A percentile compares a stretch with the other conserved stretches of the same genome.
Evolutionary conservation across 306 rosid species (phyloP).

Genomic region (Ormosia semicastrata): DNA sequence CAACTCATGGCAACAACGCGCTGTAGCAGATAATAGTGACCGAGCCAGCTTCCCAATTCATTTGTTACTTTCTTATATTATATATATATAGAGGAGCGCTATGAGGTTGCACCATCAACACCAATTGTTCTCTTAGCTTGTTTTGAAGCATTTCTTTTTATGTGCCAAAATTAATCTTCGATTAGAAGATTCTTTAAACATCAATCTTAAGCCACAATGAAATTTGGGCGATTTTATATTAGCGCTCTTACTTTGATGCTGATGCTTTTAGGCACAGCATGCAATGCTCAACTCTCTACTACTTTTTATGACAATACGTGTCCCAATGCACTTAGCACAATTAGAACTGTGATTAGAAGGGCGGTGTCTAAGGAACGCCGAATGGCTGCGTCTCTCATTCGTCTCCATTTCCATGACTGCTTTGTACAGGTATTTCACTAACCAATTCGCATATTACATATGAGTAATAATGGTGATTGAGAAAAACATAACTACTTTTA

Average conservation of each 20-base stretch:
- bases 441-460: too few species aligned
- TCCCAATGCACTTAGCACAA: slow-evolving; percentile 53
- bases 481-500: too few species aligned
- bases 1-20: too few species aligned
- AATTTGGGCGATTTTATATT: not conserved
- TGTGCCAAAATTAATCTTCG: not conserved
- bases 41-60: not conserved
- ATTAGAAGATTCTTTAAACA: not conserved
- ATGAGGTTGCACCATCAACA: not conserved
- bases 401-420: slow-evolving; percentile 40
- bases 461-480: too few species aligned
- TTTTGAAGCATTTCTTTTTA: not conserved
- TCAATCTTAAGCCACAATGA: not conserved
- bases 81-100: not conserved
- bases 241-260: not conserved
- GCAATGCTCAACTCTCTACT: slow-evolving; percentile 52
- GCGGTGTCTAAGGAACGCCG: slow-evolving; percentile 43
- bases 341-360: slow-evolving; percentile 31
- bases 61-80: not conserved
- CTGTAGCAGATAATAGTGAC: not conserved
- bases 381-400: slow-evolving; percentile 45
- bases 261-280: slow-evolving; percentile 17
- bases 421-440: slow-evolving; percentile 35
- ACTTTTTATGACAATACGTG: slow-evolving; percentile 51
- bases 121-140: not conserved